Evolutionary conservation across 2,329 filamentous ascomycete genomes (phyloP), one percentile per base, ranked within the genome.

Genomic region (Fonsecaea erecta): DNA sequence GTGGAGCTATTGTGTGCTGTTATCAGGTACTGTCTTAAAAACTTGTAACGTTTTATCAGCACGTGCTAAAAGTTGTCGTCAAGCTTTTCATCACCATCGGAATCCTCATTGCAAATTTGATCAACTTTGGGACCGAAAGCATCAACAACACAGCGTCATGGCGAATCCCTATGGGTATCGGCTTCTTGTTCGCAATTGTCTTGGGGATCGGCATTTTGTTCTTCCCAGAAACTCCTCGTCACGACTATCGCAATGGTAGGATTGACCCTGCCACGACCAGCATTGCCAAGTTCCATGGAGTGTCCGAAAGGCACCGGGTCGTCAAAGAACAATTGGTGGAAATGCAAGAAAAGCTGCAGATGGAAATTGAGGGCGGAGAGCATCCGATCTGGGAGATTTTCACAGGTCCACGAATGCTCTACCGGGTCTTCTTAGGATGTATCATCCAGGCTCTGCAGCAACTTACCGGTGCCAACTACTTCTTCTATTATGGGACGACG

Each of bases 401-500:
- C 70, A 75, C 72, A 1, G 79, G 75, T 0, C 80, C 80, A 5
- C 73, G 77, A 0, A 82, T 82, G 80, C 58, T 65, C 1, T 79
- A 80, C 40, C 75, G 80, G 2, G 74, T 79, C 0, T 58, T 74
- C 3, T 73, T 82, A 1, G 80, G 80, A 0, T 75, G 81, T 16
- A 62, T 72, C 2, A 69, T 82, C 3, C 79, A 82, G 60, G 76
- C 77, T 1, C 68, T 81, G 0, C 79, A 81, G 68, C 80, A 82
- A 68, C 73, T 81, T 16, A 79, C 79, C 4, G 79, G 79, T 37
- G 77, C 78, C 67, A 81, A 81, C 60, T 80, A 77, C 72, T 80
- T 79, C 70, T 68, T 79, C 72, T 87, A 87, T 76, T 91, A 90
- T 72, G 85, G 85, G n/a, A 85, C 85, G 0, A 84, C 82, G 32